A percentile compares a stretch with the other conserved stretches of the same genome.
Evolutionary conservation across 2,329 filamentous ascomycete species (phyloP).

Genomic region (Zymoseptoria crescenta): DNA sequence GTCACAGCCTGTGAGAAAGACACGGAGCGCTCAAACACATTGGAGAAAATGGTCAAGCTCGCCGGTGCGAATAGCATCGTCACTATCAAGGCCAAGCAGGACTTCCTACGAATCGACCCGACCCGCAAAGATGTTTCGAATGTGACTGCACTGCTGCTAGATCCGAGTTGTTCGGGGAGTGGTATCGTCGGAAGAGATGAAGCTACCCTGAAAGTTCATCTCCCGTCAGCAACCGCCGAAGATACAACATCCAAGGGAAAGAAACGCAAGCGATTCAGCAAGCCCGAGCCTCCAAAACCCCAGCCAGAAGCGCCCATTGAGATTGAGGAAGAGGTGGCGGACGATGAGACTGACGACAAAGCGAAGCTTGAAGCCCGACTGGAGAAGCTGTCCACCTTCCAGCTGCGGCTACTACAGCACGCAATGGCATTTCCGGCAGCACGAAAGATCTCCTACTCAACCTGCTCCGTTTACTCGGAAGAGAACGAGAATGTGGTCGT

Average conservation of each 20-base stretch:
- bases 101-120: conserved; percentile 74
- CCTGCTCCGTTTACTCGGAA: conserved; percentile 77
- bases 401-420: conserved; percentile 72
- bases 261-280: conserved; percentile 26
- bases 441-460: conserved; percentile 77
- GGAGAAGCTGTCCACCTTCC: conserved; percentile 68
- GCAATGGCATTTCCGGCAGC: conserved; percentile 75
- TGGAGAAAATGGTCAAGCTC: conserved; percentile 75
- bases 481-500: conserved; percentile 86
- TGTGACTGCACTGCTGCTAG: conserved; percentile 78
- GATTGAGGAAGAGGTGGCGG: conserved; percentile 19
- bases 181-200: conserved; percentile 88
- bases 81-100: conserved; percentile 62
- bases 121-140: conserved; percentile 50
- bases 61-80: conserved; percentile 64
- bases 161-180: conserved; percentile 92
- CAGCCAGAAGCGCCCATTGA: conserved; percentile 4
- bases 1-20: conserved; percentile 81
- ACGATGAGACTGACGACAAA: conserved; percentile 39
- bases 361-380: conserved; percentile 56
- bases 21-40: conserved; percentile 58
- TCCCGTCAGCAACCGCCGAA: conserved; percentile 39
- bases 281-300: conserved; percentile 4
- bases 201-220: conserved; percentile 53
- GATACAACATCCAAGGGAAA: conserved; percentile 15